phyloP scores from a whole-genome alignment of 1,284 basidiomycete species.

The Peniophora sp. region DNA sequence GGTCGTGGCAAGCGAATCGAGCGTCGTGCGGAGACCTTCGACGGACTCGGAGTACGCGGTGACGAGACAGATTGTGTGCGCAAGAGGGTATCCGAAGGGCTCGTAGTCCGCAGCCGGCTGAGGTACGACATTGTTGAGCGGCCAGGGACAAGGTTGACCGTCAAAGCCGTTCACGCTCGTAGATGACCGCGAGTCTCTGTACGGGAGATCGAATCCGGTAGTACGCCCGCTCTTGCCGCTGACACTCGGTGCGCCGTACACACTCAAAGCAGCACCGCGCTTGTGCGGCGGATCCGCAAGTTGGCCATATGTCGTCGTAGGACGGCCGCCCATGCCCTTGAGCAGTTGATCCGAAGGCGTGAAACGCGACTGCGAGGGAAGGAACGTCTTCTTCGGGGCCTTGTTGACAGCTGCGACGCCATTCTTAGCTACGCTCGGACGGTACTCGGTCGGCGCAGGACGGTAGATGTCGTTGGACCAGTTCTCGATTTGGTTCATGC shows the following conservation, averaged over 20 bases:
- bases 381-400: constrained; percentile 56
- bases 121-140: constrained; percentile 82
- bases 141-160: constrained; percentile 85
- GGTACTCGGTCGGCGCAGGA: constrained; percentile 85
- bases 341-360: constrained; percentile 71
- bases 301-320: constrained; percentile 71
- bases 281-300: constrained; percentile 58
- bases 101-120: constrained; percentile 90
- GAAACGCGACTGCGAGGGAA: constrained; percentile 82
- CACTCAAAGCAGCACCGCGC: constrained; percentile 36
- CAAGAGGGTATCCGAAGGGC: constrained; percentile 94
- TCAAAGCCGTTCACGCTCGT: constrained; percentile 55
- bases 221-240: constrained; percentile 32
- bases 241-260: constrained; percentile 45
- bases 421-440: constrained; percentile 80
- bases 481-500: constrained; percentile 87
- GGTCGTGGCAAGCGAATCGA: constrained; percentile 96
- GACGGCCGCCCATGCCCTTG: constrained; percentile 56
- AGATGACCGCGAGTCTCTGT: constrained; percentile 75
- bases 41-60: constrained; percentile 98
- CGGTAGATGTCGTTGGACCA: constrained; percentile 97
- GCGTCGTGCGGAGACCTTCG: constrained; percentile 92
- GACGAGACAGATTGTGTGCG: constrained; percentile 92
- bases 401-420: constrained; percentile 43
- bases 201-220: constrained; percentile 73